Conservation (phyloP, 106 monocot species). For the Gastrodia elata region DNA sequence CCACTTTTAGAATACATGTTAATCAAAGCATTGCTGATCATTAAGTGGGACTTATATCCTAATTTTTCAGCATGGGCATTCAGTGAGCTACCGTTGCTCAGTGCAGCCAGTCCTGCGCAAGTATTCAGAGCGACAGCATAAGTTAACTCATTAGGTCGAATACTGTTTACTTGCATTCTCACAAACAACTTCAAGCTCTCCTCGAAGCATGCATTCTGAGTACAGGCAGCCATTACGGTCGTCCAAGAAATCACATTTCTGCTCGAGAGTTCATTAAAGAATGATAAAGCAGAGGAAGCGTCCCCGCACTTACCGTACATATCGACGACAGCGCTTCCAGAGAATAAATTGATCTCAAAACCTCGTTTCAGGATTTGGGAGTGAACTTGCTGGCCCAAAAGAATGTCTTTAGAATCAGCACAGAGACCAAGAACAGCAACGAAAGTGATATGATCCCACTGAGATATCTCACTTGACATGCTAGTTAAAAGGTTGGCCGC, state of each 20-base stretch:
- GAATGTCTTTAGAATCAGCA: conserved; percentile 22
- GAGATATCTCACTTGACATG: conserved; percentile 24
- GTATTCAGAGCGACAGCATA: conserved; percentile 40
- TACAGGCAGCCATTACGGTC: conserved; percentile 34
- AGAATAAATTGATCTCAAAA: conserved; percentile 21
- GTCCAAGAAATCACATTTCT: conserved; percentile 70
- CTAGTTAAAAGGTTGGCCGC: conserved; percentile 20
- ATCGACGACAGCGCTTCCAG: conserved; percentile 45
- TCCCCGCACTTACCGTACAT: conserved; percentile 61
- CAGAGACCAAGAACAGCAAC: conserved; percentile 48
- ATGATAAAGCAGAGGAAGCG: conserved; percentile 11
- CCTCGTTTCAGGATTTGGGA: conserved; percentile 39
- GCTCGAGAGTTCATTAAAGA: conserved; percentile 16
- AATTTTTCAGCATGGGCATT: conserved; percentile 36
- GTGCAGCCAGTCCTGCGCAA: conserved; percentile 40
- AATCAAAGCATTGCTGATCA: conserved; percentile 50
- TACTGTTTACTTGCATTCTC: conserved; percentile 27
- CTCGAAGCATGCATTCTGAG: conserved; percentile 57
- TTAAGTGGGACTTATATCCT: conserved; percentile 21
- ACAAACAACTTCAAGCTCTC: conserved; percentile 44
- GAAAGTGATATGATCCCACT: conserved; percentile 58
- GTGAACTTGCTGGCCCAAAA: conserved; percentile 48
- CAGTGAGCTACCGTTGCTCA: conserved; percentile 47
- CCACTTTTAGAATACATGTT: conserved; percentile 71
- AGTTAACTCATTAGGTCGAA: conserved; percentile 44